Evolutionary conservation across 108 stramenopile genomes (phyloP), one percentile per base, ranked within the genome.

Genomic region (Seminavis robusta): DNA sequence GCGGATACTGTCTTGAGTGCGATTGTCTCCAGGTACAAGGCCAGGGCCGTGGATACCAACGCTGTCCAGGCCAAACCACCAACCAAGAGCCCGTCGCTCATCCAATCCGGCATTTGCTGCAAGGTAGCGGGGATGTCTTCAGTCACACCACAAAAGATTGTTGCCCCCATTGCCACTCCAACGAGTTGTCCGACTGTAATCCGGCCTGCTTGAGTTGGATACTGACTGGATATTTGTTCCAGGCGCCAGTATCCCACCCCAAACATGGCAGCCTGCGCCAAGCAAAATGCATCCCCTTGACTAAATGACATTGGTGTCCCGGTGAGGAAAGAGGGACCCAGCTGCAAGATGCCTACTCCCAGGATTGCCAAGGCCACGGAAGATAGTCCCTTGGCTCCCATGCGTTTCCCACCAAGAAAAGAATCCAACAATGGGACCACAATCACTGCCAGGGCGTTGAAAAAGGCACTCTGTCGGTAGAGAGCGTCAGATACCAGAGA

Each of bases 201-300:
- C 2, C 68, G 73, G 30, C 42, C 44, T 16, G 74, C 65, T 27
- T 81, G 65, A 8, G 47, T 33, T 2, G 72, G 69, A 68, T 58
- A 69, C n/a, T 27, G 29, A 19, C 40, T 19, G 19, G 69, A 43
- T 17, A 59, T 67, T 38, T 27, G 9, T 51, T 83, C 73, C 43
- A 78, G 60, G 40, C 86, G 44, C 64, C 79, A 84, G 48, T 83
- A 91, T 8, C 77, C 84, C 11, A 87, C 37, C 3, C 85, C 89
- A 72, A 87, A 91, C 39, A 69, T 57, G 7, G 84, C 20, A 1
- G 87, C 78, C 51, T 84, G 83, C 41, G 44, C 55, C 11, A 83
- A 58, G 27, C 73, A 67, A 38, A 77, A 64, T 29, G 79, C 31
- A 40, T 79, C 77, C 10, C 83, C 86, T 21, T 25, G 27, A 24